Base-by-base conservation (phyloP, 75 land plant species). In the Cunninghamia lanceolata region DNA sequence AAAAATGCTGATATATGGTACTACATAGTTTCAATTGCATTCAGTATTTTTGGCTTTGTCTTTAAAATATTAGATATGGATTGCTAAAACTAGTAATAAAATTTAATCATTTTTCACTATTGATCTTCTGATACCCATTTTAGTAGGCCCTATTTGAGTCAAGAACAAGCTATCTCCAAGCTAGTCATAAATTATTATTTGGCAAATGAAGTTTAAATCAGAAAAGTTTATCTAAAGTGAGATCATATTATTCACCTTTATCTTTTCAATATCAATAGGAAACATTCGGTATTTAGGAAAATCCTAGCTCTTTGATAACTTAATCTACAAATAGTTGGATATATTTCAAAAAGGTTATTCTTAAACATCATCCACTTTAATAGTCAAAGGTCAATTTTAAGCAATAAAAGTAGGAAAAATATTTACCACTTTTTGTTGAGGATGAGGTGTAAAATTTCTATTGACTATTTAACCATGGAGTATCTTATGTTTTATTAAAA, bases 1-100 rank as follows among this genome's bases (percentile, higher is more conserved):
- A 87, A 92, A 14, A 85, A 91, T 86, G 90, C 85, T 47, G 87
- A 90, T 19, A 87, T 88, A 81, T 94, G 99, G 97, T 94, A 93
- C 83, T 89, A 35, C 82, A 40, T 11, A 14, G 15, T 71, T 86
- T 9, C 21, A 21, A 19, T 36, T 32, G 34, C 3, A 71, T 68
- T 34, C n/a, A 56, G 77, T 25, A 28, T 84, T 9, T 71, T 45
- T 14, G 14, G 21, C 10, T n/a, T n/a, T n/a, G 32, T 80, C 9
- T 80, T 45, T 43, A 80, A 45, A 4, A 5, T 16, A n/a, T 80
- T 43, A n/a, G 34, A 45, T n/a, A 43, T 45, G 30, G 28, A 10
- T 43, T 80, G 34, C 14, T n/a, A n/a, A 80, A 80, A 80, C n/a
- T 4, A 25, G 2, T 28, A 9, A 32, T 80, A 56, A 53, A 79